phyloP scores from a whole-genome alignment of 1,139 yeast species.

The Lodderomyces beijingensis region DNA sequence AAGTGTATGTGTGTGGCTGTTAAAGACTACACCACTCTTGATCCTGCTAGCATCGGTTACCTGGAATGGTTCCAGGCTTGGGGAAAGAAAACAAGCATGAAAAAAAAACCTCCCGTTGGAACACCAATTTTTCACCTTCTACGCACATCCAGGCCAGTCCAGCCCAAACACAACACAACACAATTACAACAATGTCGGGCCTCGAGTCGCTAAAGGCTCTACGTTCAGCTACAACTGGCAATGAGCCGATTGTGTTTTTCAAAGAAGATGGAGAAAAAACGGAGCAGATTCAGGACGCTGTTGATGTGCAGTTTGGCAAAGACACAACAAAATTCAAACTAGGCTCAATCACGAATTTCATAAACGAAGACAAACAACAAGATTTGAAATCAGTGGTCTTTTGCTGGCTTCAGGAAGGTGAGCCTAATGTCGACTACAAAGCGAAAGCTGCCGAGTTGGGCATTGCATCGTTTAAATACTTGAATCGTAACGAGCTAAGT shows the following conservation, averaged over 20 bases:
- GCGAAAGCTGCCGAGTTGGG: conserved; percentile 63
- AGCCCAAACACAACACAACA: too few relatives aligned
- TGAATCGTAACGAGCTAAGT: conserved; percentile 80
- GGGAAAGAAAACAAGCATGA: too few relatives aligned
- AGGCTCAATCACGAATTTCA: conserved; percentile 52
- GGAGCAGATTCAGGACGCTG: conserved; percentile 32
- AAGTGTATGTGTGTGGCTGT: too few relatives aligned
- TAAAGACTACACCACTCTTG: too few relatives aligned
- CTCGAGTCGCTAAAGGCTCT: conserved; percentile 14
- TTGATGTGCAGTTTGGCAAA: conserved; percentile 29
- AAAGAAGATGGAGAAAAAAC: conserved; percentile 15
- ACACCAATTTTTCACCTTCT: too few relatives aligned
- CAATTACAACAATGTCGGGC: conserved; percentile 7
- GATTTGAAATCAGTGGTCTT: conserved; percentile 65
- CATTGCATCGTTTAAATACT: conserved; percentile 70
- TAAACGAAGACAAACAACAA: conserved; percentile 47
- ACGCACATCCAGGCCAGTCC: too few relatives aligned
- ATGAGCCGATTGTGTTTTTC: conserved; percentile 22
- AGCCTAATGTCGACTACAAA: conserved; percentile 79
- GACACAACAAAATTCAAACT: conserved; percentile 24
- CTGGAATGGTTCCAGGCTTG: too few relatives aligned
- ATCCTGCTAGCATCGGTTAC: too few relatives aligned
- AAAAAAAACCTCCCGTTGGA: too few relatives aligned
- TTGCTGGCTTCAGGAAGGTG: conserved; percentile 75
- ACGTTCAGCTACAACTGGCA: conserved; percentile 22